Evolutionary conservation across 257 asterid species (phyloP).

Genomic region (Paulownia fortunei): DNA sequence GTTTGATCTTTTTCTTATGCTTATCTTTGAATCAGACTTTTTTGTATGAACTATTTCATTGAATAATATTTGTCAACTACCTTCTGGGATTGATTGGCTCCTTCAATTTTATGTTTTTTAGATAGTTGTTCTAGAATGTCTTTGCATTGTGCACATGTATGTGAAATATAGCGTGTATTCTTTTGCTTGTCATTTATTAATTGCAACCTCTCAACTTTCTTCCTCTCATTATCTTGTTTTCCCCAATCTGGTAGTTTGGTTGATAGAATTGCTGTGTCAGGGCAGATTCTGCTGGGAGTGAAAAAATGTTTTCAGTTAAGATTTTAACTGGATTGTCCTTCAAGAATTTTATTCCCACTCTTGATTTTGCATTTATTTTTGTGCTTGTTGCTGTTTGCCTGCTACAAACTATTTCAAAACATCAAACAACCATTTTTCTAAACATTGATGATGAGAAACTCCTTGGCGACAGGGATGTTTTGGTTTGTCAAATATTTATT

Average conservation of each 20-base stretch:
- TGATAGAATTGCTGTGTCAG: no score
- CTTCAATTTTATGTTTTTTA: not conserved
- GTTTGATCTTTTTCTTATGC: slow-evolving; percentile 10
- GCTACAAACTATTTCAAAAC: not conserved
- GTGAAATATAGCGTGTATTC: no score
- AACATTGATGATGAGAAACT: slow-evolving; percentile 1
- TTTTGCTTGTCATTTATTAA: not conserved
- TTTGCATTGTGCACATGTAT: not conserved
- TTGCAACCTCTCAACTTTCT: not conserved
- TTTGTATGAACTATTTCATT: not conserved
- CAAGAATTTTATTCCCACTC: no score
- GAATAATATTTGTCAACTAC: slow-evolving; percentile 4
- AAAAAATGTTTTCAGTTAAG: no score
- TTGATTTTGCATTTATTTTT: no score
- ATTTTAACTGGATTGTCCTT: no score
- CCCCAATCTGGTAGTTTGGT: no score
- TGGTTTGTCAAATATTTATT: no score
- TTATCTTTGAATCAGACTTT: not conserved
- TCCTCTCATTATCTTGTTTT: not conserved
- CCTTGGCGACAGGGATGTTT: no score
- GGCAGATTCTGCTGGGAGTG: no score
- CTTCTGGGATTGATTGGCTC: not conserved
- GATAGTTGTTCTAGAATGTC: not conserved
- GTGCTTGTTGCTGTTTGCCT: not conserved
- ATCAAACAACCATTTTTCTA: not conserved